Base-by-base conservation (phyloP, 495 filamentous ascomycete species). In the Immersiella caudata region DNA sequence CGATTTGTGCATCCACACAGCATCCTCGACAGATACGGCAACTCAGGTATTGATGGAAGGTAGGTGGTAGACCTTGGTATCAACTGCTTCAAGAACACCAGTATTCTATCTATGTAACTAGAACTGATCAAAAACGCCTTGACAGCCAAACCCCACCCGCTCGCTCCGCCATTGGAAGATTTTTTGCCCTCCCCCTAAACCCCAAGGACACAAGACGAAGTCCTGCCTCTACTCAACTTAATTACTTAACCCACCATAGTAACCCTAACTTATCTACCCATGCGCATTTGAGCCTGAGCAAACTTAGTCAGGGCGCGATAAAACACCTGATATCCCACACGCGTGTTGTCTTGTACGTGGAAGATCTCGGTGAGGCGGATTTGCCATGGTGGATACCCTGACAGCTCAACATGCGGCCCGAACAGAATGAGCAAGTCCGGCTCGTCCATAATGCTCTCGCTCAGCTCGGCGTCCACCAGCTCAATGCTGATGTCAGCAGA, bases 301-400 rank as follows among this genome's bases (percentile, higher is more conserved):
- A 84, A 99, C 63, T 89, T 91, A 78, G 91, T 89, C 72, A 99
- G 76, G 1, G 88, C 93, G 50, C 90, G 80, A 60, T 97, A 84
- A 73, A 98, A 99, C 11, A 96, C 90, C 74, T 97, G 94, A 77
- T 99, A 99, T 62, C 91, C 93, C 18, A 98, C 94, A 0, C 88
- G 88, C 33, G 85, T 79, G 75, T 91, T 89, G 70, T 93, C 90
- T 67, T 82, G 83, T 18, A 89, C 81, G 70, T 90, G 84, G 75
- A 91, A 97, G 67, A 99, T 97, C 84, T 99, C 95, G 1, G 94
- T 97, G 68, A 99, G 79, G 40, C 95, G 84, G 56, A 97, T 84
- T 77, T 97, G 95, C 95, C 95, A 99, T 1, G 95, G 95, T 26
- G 95, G 95, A 78, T 97, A 99, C 8, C 94, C 94, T 61, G 92